Base-by-base conservation (phyloP, 371 early-diverging fungal species). In the Rhizopus microsporus region DNA sequence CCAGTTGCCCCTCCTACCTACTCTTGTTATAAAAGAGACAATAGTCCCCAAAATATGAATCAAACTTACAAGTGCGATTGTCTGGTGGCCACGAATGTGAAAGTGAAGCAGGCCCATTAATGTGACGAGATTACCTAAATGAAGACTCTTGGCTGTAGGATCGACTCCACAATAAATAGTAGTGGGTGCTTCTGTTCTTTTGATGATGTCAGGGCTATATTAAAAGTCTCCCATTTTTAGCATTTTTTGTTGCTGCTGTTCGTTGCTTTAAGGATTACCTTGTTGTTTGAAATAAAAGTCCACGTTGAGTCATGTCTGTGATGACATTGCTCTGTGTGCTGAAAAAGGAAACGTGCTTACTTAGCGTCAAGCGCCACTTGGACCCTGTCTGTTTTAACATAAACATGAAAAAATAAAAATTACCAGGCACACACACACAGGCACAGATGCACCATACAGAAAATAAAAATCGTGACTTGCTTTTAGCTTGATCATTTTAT, bases 1-100 rank as follows among this genome's bases (percentile, higher is more conserved):
- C 96, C 98, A 0, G 97, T 97, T 6, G 97, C 97, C 7, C 95
- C 95, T 13, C 97, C 97, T 0, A 93, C 77, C 90, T 89, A 23
- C 23, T 23, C 23, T 23, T 23, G 23, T 23, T 23, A 55, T 17
- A 12, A 13, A 23, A 38, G 10, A 38, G 49, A 13, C 45, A n/a
- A 9, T 32, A 35, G 29, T n/a, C 23, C 9, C 0, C 13, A 13
- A 5, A 17, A 3, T 10, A 32, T 9, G 44, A 48, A 17, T 12
- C 15, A 43, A 43, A 29, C 64, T 60, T 66, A 94, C 93, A 63
- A 97, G 79, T 12, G 92, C 91, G 39, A 95, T 87, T 12, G 88
- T 84, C 55, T 80, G 79, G 70, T 95, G 96, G 0, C 95, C 96
- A n/a, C 72, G 77, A 44, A 88, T 74, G 45, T 91, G 87, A 59